phyloP scores from a whole-genome alignment of 2,329 filamentous ascomycete genomes.

The Colletotrichum sp. region DNA sequence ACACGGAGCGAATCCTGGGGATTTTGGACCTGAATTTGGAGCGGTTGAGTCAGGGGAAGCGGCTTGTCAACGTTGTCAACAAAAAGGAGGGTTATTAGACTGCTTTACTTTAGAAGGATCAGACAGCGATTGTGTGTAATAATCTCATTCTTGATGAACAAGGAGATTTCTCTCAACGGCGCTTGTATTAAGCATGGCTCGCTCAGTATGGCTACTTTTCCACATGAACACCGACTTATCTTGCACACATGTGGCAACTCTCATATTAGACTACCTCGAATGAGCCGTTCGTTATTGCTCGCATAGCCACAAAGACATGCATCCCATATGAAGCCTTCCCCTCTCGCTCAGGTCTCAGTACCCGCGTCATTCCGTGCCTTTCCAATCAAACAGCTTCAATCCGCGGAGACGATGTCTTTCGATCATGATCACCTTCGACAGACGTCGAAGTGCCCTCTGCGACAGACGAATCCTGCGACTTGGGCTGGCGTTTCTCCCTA shows the following conservation, averaged over 20 bases:
- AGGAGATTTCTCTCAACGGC: neutral
- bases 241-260: neutral
- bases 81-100: conserved; percentile 28
- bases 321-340: neutral
- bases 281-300: neutral
- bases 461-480: neutral
- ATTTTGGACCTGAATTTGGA: conserved; percentile 48
- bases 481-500: neutral
- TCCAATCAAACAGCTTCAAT: neutral
- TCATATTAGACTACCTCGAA: neutral
- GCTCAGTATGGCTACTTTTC: neutral
- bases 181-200: neutral
- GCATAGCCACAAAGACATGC: neutral
- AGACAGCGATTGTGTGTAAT: neutral
- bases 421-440: neutral
- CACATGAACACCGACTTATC: neutral
- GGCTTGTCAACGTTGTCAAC: conserved; percentile 45
- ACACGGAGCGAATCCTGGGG: conserved; percentile 43
- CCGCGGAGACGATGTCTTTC: neutral
- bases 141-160: neutral
- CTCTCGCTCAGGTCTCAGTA: neutral
- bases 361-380: neutral
- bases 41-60: conserved; percentile 38
- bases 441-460: neutral
- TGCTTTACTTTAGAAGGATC: neutral